Evolutionary conservation across 176 grass and related monocot genomes (phyloP).

Genomic region (Rhipidocladum racemiflorum): DNA sequence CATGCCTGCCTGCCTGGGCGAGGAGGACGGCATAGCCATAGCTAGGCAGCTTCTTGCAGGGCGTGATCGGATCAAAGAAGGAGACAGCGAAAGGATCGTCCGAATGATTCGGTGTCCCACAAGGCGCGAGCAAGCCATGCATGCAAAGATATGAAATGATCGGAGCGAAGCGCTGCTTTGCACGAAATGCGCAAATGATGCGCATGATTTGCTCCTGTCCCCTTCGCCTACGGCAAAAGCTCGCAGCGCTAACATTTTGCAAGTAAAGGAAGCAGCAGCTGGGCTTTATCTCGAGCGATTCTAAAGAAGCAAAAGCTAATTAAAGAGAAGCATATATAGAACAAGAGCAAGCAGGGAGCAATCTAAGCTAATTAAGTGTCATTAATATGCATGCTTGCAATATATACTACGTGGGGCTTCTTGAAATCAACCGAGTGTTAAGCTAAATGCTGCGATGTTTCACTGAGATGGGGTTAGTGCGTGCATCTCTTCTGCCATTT

Average conservation of each 20-base stretch:
- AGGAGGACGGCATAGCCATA: background rate
- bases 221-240: constrained; percentile 39
- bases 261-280: constrained; percentile 23
- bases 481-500: background rate
- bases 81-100: constrained; percentile 24
- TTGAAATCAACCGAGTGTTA: background rate
- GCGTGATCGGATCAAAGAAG: background rate
- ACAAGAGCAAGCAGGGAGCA: background rate
- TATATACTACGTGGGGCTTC: background rate
- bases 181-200: constrained; percentile 11
- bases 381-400: background rate
- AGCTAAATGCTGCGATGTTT: background rate
- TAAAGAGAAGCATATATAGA: constrained; percentile 9
- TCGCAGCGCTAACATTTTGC: constrained; percentile 11
- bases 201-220: constrained; percentile 37
- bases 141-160: constrained; percentile 33
- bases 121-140: constrained; percentile 34
- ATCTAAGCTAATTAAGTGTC: constrained; percentile 28
- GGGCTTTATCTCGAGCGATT: constrained; percentile 27
- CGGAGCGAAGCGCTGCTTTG: constrained; percentile 14
- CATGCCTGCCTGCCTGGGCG: background rate
- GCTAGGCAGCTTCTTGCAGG: background rate
- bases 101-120: constrained; percentile 45
- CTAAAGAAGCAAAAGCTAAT: constrained; percentile 13
- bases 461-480: background rate